Evolutionary conservation across 768 basidiomycete species (phyloP), one percentile per base, ranked within the genome.

Genomic region (Trametes villosa): DNA sequence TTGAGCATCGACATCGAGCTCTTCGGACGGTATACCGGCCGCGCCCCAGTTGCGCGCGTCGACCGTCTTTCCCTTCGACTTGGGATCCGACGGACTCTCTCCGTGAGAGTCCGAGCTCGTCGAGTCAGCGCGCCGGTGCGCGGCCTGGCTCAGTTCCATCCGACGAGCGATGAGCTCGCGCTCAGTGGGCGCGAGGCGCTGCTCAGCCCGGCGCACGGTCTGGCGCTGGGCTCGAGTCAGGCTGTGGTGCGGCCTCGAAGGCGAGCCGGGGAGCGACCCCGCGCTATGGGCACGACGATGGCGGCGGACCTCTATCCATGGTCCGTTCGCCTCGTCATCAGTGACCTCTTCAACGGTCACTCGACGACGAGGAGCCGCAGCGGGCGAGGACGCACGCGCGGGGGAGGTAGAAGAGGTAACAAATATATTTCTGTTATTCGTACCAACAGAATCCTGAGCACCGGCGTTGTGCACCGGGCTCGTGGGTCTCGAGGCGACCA

Each of bases 1-100:
- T 42, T 66, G 65, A 3, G 55, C 51, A 1, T 54, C 51, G 1
- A 59, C 59, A 31, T 66, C 62, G 3, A 66, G 42, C 29, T 66
- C 65, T 0, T 50, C 51, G 3, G n/a, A 8, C 1, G 47, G 53
- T 22, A 66, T 54, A 12, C 38, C 47, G 27, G 29, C 51, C 1
- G 51, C 52, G 40, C 65, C 65, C 65, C 65, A 66, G 51, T 66
- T 64, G 38, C 62, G 61, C 12, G 65, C 53, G 22, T 66, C 65
- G 6, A 66, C 53, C 5, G 62, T 51, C 51, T 66, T 66, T 4
- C 65, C 65, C 47, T 66, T 62, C 13, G 15, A 3, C 29, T 15
- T 26, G 15, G 48, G 29, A 7, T 42, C 34, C 1, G 62, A 66
- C 1, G 62, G 47, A 9, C 62, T 56, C 34, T 63, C 59, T 3